Evolutionary conservation across 2,329 filamentous ascomycete genomes (phyloP).

Genomic region (Cladosporium sp.): DNA sequence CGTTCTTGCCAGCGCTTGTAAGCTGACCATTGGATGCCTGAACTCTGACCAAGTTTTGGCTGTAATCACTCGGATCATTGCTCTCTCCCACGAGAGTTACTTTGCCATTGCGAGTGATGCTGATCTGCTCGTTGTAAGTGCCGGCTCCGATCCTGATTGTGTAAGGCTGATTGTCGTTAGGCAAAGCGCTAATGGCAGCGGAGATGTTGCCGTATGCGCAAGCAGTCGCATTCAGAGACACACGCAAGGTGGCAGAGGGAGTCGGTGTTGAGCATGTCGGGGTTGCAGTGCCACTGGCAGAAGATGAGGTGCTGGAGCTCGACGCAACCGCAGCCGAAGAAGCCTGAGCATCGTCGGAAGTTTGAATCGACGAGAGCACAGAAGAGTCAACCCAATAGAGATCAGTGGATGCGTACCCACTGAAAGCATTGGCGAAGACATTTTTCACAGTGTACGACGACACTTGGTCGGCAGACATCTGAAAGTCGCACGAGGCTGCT

Average conservation of each 20-base stretch:
- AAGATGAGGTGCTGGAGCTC: conserved; percentile 22
- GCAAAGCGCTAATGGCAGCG: conserved; percentile 47
- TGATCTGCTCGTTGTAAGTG: conserved; percentile 45
- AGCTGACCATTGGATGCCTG: conserved; percentile 41
- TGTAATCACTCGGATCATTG: conserved; percentile 38
- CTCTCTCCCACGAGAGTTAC: conserved; percentile 41
- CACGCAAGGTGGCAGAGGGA: conserved; percentile 38
- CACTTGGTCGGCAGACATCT: conserved; percentile 38
- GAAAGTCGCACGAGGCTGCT: conserved; percentile 36
- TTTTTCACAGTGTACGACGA: conserved; percentile 38
- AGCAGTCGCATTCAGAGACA: conserved; percentile 28
- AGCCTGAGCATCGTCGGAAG: conserved; percentile 32
- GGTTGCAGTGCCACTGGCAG: conserved; percentile 22
- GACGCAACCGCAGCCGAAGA: conserved; percentile 21
- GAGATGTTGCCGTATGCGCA: conserved; percentile 45
- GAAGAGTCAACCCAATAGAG: conserved; percentile 42
- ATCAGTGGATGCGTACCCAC: conserved; percentile 36
- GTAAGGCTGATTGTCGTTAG: conserved; percentile 43
- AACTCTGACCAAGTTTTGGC: conserved; percentile 41
- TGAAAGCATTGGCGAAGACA: conserved; percentile 40
- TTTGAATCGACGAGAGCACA: conserved; percentile 38
- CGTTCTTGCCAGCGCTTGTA: conserved; percentile 44
- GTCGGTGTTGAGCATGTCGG: conserved; percentile 24
- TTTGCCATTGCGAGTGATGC: conserved; percentile 43
- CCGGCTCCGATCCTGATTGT: conserved; percentile 45